Evolutionary conservation across 805 yeast species (phyloP).

Genomic region (Metschnikowia kunwiensis): DNA sequence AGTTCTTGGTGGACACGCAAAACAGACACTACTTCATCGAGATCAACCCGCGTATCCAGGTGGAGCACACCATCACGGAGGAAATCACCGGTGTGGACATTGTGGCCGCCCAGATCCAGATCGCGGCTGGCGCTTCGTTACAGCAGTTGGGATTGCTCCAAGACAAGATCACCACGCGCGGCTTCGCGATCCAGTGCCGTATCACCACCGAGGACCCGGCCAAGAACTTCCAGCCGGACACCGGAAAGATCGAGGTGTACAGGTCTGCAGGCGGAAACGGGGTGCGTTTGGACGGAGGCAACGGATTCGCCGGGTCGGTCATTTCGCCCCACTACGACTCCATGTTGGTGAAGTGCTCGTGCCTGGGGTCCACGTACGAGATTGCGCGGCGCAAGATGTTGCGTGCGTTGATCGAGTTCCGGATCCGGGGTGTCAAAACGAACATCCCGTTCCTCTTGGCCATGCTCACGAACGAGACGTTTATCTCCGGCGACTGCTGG

Average conservation of each 20-base stretch:
- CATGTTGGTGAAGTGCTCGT: slow-evolving; percentile 95
- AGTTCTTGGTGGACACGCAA: slow-evolving; percentile 88
- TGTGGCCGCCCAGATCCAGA: slow-evolving; percentile 97
- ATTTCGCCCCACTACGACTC: slow-evolving; percentile 98
- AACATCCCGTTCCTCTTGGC: slow-evolving; percentile 96
- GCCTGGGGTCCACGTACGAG: slow-evolving; percentile 96
- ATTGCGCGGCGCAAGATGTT: slow-evolving; percentile 97
- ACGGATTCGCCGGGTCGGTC: slow-evolving; percentile 94
- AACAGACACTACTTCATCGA: slow-evolving; percentile 97
- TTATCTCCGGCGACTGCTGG: slow-evolving; percentile 88
- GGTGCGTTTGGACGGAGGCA: slow-evolving; percentile 97
- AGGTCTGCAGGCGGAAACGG: slow-evolving; percentile 99
- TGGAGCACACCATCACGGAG: slow-evolving; percentile 97
- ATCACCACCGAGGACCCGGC: slow-evolving; percentile 98
- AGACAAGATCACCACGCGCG: slow-evolving; percentile 92
- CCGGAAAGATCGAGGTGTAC: slow-evolving; percentile 96
- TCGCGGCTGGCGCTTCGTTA: slow-evolving; percentile 96
- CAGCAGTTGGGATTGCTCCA: slow-evolving; percentile 89
- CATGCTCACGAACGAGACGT: slow-evolving; percentile 83
- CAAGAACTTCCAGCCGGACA: slow-evolving; percentile 96
- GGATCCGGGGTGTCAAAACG: slow-evolving; percentile 98
- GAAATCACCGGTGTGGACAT: slow-evolving; percentile 98
- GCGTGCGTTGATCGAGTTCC: slow-evolving; percentile 92
- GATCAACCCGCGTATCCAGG: slow-evolving; percentile 97
- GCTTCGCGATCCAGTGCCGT: slow-evolving; percentile 98